phyloP scores from a whole-genome alignment of 1,284 basidiomycete genomes.

The Rhodotorula sp. region DNA sequence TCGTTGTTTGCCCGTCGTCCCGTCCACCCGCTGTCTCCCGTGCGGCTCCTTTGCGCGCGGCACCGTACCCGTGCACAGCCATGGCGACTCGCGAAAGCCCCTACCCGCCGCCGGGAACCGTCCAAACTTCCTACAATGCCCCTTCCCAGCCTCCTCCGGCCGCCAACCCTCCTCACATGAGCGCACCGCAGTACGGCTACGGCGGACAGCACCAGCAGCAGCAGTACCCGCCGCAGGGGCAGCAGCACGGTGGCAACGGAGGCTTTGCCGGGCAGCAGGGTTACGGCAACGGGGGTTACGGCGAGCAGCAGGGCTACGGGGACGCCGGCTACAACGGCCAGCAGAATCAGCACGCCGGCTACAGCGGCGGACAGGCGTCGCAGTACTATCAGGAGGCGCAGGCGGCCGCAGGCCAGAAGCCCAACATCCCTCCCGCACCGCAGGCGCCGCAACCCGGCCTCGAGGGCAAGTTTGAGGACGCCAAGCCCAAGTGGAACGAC shows the following conservation, averaged over 20 bases:
- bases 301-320: neutral
- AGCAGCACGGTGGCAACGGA: neutral
- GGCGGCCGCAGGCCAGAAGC: constrained; percentile 16
- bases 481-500: constrained; percentile 43
- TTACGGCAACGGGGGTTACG: constrained; percentile 4
- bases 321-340: neutral
- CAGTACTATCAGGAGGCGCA: constrained; percentile 21
- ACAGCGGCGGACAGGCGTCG: constrained; percentile 2
- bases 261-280: neutral
- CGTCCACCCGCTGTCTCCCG: too few species aligned
- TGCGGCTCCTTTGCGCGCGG: neutral
- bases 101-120: constrained; percentile 18
- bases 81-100: constrained; percentile 14
- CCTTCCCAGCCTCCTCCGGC: constrained; percentile 11
- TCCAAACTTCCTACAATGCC: neutral
- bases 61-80: neutral
- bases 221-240: neutral
- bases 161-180: constrained; percentile 11
- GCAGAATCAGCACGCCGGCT: constrained; percentile 1
- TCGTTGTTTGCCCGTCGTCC: too few species aligned
- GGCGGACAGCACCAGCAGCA: constrained; percentile 10
- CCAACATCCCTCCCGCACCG: constrained; percentile 12
- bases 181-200: constrained; percentile 7
- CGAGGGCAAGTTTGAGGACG: constrained; percentile 33
- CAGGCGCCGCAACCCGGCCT: constrained; percentile 17